Evolutionary conservation across 2,329 filamentous ascomycete genomes (phyloP).

Genomic region (Monilinia vaccinii-corymbosi): DNA sequence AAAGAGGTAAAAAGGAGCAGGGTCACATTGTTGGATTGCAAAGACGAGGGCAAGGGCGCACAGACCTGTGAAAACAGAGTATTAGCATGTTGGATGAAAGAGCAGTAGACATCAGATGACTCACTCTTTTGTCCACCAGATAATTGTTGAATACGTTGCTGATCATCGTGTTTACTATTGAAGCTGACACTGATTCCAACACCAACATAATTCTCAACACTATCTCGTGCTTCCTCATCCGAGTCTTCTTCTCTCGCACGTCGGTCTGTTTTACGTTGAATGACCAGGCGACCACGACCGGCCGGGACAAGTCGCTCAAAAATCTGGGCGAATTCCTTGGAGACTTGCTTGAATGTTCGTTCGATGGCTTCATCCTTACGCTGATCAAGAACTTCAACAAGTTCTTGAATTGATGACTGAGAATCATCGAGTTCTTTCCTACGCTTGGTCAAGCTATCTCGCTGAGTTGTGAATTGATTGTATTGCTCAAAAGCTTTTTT

Average conservation of each 20-base stretch:
- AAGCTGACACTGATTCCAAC: constrained; percentile 97
- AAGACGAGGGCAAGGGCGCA: constrained; percentile 97
- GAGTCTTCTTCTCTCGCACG: constrained; percentile 57
- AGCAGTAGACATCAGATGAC: constrained; percentile 25
- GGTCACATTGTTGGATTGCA: constrained; percentile 96
- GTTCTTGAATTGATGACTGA: constrained; percentile 79
- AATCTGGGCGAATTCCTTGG: constrained; percentile 81
- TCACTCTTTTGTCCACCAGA: constrained; percentile 95
- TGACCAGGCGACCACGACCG: constrained; percentile 82
- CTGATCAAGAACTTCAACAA: constrained; percentile 87
- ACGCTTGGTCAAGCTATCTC: constrained; percentile 76
- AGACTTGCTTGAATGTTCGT: constrained; percentile 96
- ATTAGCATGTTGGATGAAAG: constrained; percentile 10
- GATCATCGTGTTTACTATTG: constrained; percentile 97
- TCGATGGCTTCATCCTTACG: constrained; percentile 97
- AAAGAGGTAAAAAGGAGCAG: constrained; percentile 97
- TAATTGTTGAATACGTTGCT: constrained; percentile 94
- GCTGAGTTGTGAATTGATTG: constrained; percentile 89
- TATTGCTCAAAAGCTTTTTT: constrained; percentile 99
- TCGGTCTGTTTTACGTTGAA: constrained; percentile 80
- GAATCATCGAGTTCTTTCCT: constrained; percentile 80
- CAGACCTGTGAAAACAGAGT: constrained; percentile 48
- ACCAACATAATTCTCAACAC: constrained; percentile 90
- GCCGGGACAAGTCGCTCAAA: constrained; percentile 94
- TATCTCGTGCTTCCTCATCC: constrained; percentile 56